Percentiles rank a stretch among this genome's conserved stretches.
Conservation (phyloP, 108 stramenopile species). For the Chaetoceros tenuissimus region DNA sequence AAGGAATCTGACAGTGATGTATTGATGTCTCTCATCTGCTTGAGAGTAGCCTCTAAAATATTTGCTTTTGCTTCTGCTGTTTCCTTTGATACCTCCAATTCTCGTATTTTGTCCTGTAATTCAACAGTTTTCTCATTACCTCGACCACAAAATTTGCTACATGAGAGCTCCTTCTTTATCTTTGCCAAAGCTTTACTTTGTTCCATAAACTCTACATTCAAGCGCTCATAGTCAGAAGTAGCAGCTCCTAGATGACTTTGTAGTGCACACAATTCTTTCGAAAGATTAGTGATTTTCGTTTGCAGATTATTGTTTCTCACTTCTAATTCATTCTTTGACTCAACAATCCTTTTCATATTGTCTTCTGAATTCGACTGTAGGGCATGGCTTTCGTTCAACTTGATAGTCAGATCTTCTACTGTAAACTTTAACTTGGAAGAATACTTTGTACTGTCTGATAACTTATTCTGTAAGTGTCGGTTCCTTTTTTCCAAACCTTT, state of each 20-base stretch:
- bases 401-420: neutral
- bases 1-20: too few species aligned
- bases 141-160: neutral
- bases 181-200: neutral
- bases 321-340: constrained; percentile 11
- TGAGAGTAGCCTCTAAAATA: neutral
- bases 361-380: constrained; percentile 1
- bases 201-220: neutral
- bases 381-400: neutral
- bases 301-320: constrained; percentile 10
- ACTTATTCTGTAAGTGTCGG: too few species aligned
- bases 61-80: neutral
- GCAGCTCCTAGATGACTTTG: neutral
- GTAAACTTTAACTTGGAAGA: constrained; percentile 8
- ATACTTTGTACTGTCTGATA: too few species aligned
- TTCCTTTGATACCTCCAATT: neutral
- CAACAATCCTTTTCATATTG: constrained; percentile 1
- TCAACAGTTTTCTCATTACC: neutral
- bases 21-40: neutral
- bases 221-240: neutral
- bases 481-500: constrained; percentile 11
- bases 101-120: neutral
- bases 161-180: neutral
- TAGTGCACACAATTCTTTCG: too few species aligned
- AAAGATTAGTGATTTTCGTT: too few species aligned